Percentiles rank a stretch among this genome's conserved stretches.
phyloP scores from a whole-genome alignment of 2,329 filamentous ascomycete genomes.

The Fusarium subtropicale region DNA sequence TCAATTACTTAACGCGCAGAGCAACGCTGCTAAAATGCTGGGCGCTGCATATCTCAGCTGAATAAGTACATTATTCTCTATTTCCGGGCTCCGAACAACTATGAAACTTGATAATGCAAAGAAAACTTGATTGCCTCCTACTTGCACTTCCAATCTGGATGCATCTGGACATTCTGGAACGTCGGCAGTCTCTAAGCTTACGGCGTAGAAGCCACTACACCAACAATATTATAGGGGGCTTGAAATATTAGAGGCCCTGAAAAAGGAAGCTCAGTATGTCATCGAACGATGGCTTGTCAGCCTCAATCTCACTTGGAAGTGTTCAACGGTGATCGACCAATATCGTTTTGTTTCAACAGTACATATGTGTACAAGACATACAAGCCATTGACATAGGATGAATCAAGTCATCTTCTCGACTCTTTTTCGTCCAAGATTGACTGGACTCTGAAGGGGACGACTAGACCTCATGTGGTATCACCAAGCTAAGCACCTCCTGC shows the following conservation, averaged over 20 bases:
- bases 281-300: neutral
- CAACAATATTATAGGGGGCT: neutral
- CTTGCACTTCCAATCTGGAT: neutral
- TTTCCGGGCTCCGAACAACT: neutral
- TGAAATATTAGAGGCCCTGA: neutral
- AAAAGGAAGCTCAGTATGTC: slow-evolving; percentile 4
- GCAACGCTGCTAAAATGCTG: neutral
- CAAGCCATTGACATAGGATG: neutral
- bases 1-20: neutral
- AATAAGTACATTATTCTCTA: neutral
- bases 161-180: neutral
- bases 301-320: neutral
- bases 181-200: neutral
- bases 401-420: neutral
- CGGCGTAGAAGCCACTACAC: neutral
- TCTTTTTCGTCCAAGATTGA: no score
- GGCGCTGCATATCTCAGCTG: neutral
- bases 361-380: neutral
- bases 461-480: neutral
- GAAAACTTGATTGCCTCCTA: neutral
- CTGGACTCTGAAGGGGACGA: neutral
- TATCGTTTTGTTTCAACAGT: neutral
- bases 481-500: neutral
- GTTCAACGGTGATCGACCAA: neutral
- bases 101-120: neutral